Evolutionary conservation across 2,329 filamentous ascomycete genomes (phyloP).

Genomic region (Pseudogymnoascus sp.): DNA sequence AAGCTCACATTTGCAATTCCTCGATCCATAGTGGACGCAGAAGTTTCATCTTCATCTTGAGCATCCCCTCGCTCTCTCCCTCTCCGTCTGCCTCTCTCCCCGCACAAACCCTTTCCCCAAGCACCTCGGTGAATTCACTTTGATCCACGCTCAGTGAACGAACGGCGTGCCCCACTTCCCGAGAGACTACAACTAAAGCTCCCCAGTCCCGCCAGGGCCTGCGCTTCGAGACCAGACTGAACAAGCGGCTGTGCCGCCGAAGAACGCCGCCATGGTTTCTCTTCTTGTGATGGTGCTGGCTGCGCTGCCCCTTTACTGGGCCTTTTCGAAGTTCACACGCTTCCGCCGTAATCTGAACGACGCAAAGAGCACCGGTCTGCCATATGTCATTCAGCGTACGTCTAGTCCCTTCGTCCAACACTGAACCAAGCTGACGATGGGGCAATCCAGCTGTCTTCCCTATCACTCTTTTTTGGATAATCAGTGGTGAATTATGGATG

Average conservation of each 20-base stretch:
- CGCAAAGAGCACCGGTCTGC: constrained; percentile 43
- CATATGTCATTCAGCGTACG: constrained; percentile 47
- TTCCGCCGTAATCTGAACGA: constrained; percentile 39
- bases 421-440: constrained; percentile 15
- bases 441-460: constrained; percentile 36
- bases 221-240: neutral
- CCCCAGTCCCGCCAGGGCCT: neutral
- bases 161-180: constrained; percentile 6
- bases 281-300: constrained; percentile 18
- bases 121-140: neutral
- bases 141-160: neutral
- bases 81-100: neutral
- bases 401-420: constrained; percentile 17
- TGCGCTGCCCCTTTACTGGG: constrained; percentile 19
- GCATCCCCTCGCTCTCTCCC: neutral
- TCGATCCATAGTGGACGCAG: constrained; percentile 4
- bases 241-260: neutral
- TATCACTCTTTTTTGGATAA: constrained; percentile 46
- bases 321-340: constrained; percentile 24
- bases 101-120: neutral
- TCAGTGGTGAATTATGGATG: constrained; percentile 45
- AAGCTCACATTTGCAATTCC: constrained; percentile 1
- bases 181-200: neutral
- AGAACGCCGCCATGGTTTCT: constrained; percentile 20
- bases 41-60: neutral